Base-by-base conservation (phyloP, 2,329 filamentous ascomycete genomes). In the Neospermospora avenae region DNA sequence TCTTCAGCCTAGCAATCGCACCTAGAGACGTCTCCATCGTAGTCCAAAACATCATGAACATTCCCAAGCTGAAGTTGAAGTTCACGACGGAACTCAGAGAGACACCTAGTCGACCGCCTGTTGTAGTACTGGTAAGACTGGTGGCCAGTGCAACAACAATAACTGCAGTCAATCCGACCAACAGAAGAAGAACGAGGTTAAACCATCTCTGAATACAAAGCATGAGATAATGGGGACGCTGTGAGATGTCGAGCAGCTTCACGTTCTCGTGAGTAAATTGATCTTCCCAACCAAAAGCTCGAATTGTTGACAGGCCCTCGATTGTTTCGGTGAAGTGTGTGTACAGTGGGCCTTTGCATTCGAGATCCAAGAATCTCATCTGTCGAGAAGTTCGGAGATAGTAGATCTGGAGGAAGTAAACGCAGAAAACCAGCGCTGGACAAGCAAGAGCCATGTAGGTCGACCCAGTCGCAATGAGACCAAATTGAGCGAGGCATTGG, bases 191-290 rank as follows among this genome's bases (percentile, higher is more conserved):
- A 0, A 78, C 76, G 0, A 85, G 73, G 0, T 69, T 74, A 0
- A 86, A 75, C 83, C 83, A 86, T 28, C 80, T 75, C 67, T 86
- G 84, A 3, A 84, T 77, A 42, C 78, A 78, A 58, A 77, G 80
- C 13, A 85, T 74, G 0, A 84, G 74, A 64, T 86, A 86, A 58
- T 81, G 82, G 0, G 83, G 82, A 24, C 74, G 73, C 65, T 86
- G 84, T 0, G 82, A 83, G 7, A 71, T 71, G 60, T 86, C 80
- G 1, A 86, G 71, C 0, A 81, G 74, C 6, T 66, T 63, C 20
- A 77, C 69, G 57, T 81, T 82, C 60, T 76, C 76, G 77, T 39
- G 14, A 10, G 24, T 77, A 72, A 8, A 81, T 69, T 6, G 77
- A 80, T 71, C 2, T 80, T 66, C 2, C 79, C 79, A 34, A 69